phyloP scores from a whole-genome alignment of 2,329 filamentous ascomycete genomes.

The Penicillium frequentans region DNA sequence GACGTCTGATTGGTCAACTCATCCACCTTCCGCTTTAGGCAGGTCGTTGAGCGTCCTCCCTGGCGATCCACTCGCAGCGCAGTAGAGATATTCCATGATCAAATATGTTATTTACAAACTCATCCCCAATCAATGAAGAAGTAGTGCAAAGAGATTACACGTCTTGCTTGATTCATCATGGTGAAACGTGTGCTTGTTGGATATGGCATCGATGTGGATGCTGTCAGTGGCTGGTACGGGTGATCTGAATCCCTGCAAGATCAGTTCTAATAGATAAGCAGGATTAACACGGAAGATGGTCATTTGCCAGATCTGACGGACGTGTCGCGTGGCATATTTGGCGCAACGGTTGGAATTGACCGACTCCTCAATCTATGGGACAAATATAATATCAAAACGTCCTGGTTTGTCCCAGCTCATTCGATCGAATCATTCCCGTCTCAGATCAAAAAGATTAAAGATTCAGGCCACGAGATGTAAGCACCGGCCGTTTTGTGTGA shows the following conservation, averaged over 20 bases:
- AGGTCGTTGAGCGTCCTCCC: background rate
- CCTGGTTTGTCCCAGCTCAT: slow-evolving; percentile 10
- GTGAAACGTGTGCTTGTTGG: slow-evolving; percentile 4
- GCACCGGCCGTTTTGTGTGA: background rate
- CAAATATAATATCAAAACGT: slow-evolving; percentile 4
- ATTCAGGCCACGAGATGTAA: slow-evolving; percentile 12
- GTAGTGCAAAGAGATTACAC: background rate
- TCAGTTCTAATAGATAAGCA: background rate
- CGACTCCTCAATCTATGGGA: slow-evolving; percentile 5
- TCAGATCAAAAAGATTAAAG: slow-evolving; percentile 5
- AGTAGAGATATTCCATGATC: too few relatives aligned
- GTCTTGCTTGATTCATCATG: background rate
- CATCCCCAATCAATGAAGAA: background rate
- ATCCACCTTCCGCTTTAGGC: background rate
- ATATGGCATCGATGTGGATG: slow-evolving; percentile 11
- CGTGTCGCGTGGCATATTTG: slow-evolving; percentile 8
- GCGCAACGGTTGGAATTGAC: slow-evolving; percentile 8
- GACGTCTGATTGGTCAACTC: background rate
- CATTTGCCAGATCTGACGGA: background rate
- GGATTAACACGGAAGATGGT: slow-evolving; percentile 5
- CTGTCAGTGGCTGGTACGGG: slow-evolving; percentile 8
- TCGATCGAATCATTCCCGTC: slow-evolving; percentile 5
- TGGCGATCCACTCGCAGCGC: too few relatives aligned
- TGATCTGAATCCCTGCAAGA: background rate
- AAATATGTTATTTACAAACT: background rate